Percentiles rank a stretch among this genome's conserved stretches.
phyloP scores from a whole-genome alignment of 805 yeast species.

The Metschnikowia peoriensis region DNA sequence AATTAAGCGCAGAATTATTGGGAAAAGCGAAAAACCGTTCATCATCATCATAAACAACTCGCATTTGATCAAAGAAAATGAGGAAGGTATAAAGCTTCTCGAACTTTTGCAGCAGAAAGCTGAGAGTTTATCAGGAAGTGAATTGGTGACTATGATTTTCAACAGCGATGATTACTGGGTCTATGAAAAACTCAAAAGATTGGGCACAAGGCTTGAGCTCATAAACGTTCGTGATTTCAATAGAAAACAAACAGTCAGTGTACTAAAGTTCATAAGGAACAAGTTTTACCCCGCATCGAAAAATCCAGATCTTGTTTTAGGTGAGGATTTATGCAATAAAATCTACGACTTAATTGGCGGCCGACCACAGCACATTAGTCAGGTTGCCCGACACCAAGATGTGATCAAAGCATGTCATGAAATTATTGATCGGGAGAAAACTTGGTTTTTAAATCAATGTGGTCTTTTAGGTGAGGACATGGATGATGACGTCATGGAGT shows the following conservation, averaged over 20 bases:
- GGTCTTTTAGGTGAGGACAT: slow-evolving; percentile 71
- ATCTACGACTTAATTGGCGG: slow-evolving; percentile 77
- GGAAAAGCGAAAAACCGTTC: slow-evolving; percentile 50
- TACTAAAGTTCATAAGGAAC: slow-evolving; percentile 51
- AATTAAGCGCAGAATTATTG: slow-evolving; percentile 40
- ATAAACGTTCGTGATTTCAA: slow-evolving; percentile 64
- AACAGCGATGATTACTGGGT: slow-evolving; percentile 87
- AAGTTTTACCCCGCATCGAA: slow-evolving; percentile 29
- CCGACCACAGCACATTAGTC: slow-evolving; percentile 76
- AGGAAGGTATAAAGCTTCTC: slow-evolving; percentile 65
- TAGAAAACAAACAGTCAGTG: slow-evolving; percentile 52
- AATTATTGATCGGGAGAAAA: slow-evolving; percentile 74
- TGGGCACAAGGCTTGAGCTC: slow-evolving; percentile 74
- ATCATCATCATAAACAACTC: slow-evolving; percentile 70
- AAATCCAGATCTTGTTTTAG: slow-evolving; percentile 36
- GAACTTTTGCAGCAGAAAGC: slow-evolving; percentile 84
- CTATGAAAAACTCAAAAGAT: slow-evolving; percentile 67
- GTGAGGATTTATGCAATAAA: slow-evolving; percentile 43
- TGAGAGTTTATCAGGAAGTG: slow-evolving; percentile 71
- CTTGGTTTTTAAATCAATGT: slow-evolving; percentile 84
- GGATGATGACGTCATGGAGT: slow-evolving; percentile 90
- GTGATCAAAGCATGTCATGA: slow-evolving; percentile 61
- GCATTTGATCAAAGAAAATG: slow-evolving; percentile 73
- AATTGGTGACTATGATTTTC: slow-evolving; percentile 66
- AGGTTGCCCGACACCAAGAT: slow-evolving; percentile 60